Evolutionary conservation across 768 basidiomycete species (phyloP).

Genomic region (Suillus bovinus): DNA sequence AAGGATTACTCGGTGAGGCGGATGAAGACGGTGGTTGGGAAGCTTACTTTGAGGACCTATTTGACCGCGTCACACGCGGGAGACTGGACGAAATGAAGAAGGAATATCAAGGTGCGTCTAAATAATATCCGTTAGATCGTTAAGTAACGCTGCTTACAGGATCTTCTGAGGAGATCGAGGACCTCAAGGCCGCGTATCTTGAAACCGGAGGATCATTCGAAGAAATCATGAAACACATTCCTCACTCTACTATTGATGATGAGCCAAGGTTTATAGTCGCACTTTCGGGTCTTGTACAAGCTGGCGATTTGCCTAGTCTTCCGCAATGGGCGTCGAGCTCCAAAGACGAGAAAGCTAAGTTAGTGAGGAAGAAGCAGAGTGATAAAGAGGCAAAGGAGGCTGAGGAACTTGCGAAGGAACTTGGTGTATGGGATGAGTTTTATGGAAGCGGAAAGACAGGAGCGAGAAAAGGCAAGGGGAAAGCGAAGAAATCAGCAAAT

Average conservation of each 20-base stretch:
- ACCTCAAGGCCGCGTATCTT: constrained; percentile 74
- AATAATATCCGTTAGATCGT: too few relatives aligned
- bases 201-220: constrained; percentile 74
- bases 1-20: constrained; percentile 66
- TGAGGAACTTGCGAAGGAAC: constrained; percentile 77
- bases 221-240: constrained; percentile 82
- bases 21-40: constrained; percentile 89
- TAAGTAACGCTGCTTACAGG: constrained; percentile 43
- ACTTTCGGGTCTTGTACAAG: constrained; percentile 66
- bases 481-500: constrained; percentile 38
- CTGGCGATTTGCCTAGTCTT: constrained; percentile 55
- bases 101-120: constrained; percentile 79
- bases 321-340: constrained; percentile 67
- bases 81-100: constrained; percentile 93
- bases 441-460: constrained; percentile 75
- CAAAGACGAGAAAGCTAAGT: constrained; percentile 78
- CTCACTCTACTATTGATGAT: constrained; percentile 82
- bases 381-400: constrained; percentile 84
- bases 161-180: constrained; percentile 80
- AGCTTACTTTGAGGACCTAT: constrained; percentile 89
- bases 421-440: constrained; percentile 95
- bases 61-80: constrained; percentile 81
- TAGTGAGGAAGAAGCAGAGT: constrained; percentile 70
- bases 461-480: constrained; percentile 54
- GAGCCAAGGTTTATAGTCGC: constrained; percentile 78